A percentile compares a stretch with the other conserved stretches of the same genome.
Conservation (phyloP, 441 rosid species). For the Adansonia grandidieri region DNA sequence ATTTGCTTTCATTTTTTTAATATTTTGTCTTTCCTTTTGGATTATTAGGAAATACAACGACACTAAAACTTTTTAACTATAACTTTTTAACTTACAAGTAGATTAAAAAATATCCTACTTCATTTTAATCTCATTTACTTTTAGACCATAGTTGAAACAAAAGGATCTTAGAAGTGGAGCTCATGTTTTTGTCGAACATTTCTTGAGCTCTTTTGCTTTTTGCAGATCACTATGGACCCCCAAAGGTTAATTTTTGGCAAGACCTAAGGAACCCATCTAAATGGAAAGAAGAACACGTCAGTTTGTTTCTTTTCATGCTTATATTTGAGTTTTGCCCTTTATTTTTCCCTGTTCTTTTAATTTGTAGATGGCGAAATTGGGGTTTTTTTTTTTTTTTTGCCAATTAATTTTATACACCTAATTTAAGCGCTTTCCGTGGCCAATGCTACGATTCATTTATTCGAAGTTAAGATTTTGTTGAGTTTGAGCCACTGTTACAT, state of each 20-base stretch:
- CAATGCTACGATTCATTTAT: neutral
- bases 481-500: slow-evolving; percentile 5
- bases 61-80: no score
- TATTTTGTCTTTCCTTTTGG: no score
- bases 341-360: neutral
- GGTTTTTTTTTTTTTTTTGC: neutral
- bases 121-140: slow-evolving; percentile 25
- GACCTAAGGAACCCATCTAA: slow-evolving; percentile 83
- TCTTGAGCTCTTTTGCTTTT: neutral
- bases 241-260: slow-evolving; percentile 78
- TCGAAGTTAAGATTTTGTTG: slow-evolving; percentile 2
- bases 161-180: neutral
- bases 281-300: slow-evolving; percentile 97
- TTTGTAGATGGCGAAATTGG: neutral
- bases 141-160: neutral
- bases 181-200: neutral
- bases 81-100: no score
- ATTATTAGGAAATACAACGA: no score
- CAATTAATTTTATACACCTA: neutral
- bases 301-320: slow-evolving; percentile 27
- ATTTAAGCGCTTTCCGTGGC: neutral
- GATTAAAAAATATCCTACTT: no score
- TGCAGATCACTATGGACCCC: slow-evolving; percentile 85
- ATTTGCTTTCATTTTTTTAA: no score
- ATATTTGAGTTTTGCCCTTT: neutral